Conservation (phyloP, 768 basidiomycete genomes). For the Hypholoma fasciculare region DNA sequence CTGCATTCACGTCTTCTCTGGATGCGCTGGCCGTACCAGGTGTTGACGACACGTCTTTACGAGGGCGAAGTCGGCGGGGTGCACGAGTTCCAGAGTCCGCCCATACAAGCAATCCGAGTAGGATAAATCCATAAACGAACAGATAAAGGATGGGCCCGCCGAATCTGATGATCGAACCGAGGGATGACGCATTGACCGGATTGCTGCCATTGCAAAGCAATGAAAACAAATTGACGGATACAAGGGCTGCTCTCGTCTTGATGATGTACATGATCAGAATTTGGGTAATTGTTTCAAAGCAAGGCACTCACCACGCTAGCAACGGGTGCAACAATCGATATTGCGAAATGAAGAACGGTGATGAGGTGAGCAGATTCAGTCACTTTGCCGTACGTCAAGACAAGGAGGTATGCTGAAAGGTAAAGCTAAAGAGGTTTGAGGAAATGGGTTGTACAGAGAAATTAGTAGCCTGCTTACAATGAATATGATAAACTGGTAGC, state of each 20-base stretch:
- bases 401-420: slow-evolving; percentile 66
- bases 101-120: slow-evolving; percentile 67
- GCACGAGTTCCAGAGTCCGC: slow-evolving; percentile 67
- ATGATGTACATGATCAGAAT: slow-evolving; percentile 1
- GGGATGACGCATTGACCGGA: slow-evolving; percentile 42
- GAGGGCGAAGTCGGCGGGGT: slow-evolving; percentile 35
- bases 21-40: slow-evolving; percentile 12
- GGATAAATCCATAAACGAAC: slow-evolving; percentile 55
- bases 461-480: slow-evolving; percentile 48
- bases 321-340: slow-evolving; percentile 69
- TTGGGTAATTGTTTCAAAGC: background rate
- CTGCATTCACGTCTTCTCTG: slow-evolving; percentile 54
- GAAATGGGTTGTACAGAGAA: background rate
- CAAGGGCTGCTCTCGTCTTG: slow-evolving; percentile 65
- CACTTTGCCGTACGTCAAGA: slow-evolving; percentile 70
- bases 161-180: slow-evolving; percentile 57
- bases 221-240: slow-evolving; percentile 79
- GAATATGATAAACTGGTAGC: slow-evolving; percentile 73
- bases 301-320: slow-evolving; percentile 57
- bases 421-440: slow-evolving; percentile 45
- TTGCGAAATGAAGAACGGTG: slow-evolving; percentile 67
- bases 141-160: slow-evolving; percentile 80
- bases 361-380: slow-evolving; percentile 54
- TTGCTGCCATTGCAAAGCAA: slow-evolving; percentile 63
- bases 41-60: slow-evolving; percentile 9